Evolutionary conservation across 1,284 basidiomycete genomes (phyloP).

Genomic region (Ceratobasidium sp.): DNA sequence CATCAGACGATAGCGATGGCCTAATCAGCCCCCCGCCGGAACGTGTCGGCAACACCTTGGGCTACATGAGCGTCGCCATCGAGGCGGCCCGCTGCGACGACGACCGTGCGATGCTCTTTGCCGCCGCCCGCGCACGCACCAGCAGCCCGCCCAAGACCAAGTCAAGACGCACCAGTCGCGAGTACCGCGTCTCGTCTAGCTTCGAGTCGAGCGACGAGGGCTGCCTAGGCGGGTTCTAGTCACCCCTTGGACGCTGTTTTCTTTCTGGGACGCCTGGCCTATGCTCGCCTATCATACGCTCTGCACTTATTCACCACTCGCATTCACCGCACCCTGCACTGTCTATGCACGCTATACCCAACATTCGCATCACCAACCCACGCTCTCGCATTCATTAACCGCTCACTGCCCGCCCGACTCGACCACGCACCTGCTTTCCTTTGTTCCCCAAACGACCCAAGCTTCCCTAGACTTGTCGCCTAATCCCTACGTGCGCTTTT

Average conservation of each 20-base stretch:
- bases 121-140: slow-evolving; percentile 4
- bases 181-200: neutral
- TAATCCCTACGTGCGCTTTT: neutral
- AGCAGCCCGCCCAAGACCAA: slow-evolving; percentile 27
- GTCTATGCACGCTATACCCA: slow-evolving; percentile 13
- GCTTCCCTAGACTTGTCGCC: neutral
- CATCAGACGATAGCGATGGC: slow-evolving; percentile 41
- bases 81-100: neutral
- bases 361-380: slow-evolving; percentile 20
- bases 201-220: slow-evolving; percentile 35
- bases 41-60: neutral
- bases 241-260: neutral
- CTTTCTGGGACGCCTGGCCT: slow-evolving; percentile 19
- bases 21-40: slow-evolving; percentile 20
- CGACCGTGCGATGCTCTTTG: slow-evolving; percentile 33
- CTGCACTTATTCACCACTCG: slow-evolving; percentile 4
- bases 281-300: slow-evolving; percentile 3
- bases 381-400: slow-evolving; percentile 1
- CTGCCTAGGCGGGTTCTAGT: slow-evolving; percentile 35
- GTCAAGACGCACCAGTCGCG: slow-evolving; percentile 16
- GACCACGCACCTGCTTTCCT: slow-evolving; percentile 9
- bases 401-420: neutral
- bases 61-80: slow-evolving; percentile 4
- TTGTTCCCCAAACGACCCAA: neutral
- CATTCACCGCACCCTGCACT: slow-evolving; percentile 4